Conservation (phyloP, 495 filamentous ascomycete genomes). For the Penicillium dipodomyicola region DNA sequence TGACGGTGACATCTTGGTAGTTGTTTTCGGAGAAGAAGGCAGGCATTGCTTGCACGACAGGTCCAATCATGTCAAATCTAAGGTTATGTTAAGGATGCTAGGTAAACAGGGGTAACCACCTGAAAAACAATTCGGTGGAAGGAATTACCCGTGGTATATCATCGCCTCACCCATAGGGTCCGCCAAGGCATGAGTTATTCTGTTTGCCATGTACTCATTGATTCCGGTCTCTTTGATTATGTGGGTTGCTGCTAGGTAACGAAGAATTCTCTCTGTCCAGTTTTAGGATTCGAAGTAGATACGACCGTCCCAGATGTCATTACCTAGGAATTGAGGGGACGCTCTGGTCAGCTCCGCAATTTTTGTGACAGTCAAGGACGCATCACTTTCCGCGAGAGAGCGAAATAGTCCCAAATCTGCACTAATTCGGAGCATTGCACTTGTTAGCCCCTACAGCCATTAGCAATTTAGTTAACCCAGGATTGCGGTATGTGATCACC, state of each 20-base stretch:
- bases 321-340: conserved; percentile 31
- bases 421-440: conserved; percentile 28
- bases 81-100: not conserved
- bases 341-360: conserved; percentile 32
- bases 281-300: not conserved
- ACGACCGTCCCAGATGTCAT: not conserved
- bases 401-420: conserved; percentile 39
- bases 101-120: no score
- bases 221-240: conserved; percentile 36
- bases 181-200: conserved; percentile 33
- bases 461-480: not conserved
- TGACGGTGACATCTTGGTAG: conserved; percentile 40
- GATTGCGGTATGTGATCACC: not conserved
- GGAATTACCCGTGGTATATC: conserved; percentile 32
- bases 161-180: conserved; percentile 28
- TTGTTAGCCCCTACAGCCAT: conserved; percentile 22
- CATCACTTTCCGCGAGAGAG: conserved; percentile 22
- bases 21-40: conserved; percentile 38
- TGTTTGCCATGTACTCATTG: conserved; percentile 36
- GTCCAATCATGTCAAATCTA: conserved; percentile 37
- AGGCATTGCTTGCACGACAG: conserved; percentile 31
- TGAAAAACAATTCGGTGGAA: no score
- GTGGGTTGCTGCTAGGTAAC: conserved; percentile 41
- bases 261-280: conserved; percentile 45
- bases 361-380: conserved; percentile 27